These are phyloP conservation scores for Leavenworthia alabamica DNA, from an alignment of 345 rosid genomes.

Conservation along the genomic window DNA sequence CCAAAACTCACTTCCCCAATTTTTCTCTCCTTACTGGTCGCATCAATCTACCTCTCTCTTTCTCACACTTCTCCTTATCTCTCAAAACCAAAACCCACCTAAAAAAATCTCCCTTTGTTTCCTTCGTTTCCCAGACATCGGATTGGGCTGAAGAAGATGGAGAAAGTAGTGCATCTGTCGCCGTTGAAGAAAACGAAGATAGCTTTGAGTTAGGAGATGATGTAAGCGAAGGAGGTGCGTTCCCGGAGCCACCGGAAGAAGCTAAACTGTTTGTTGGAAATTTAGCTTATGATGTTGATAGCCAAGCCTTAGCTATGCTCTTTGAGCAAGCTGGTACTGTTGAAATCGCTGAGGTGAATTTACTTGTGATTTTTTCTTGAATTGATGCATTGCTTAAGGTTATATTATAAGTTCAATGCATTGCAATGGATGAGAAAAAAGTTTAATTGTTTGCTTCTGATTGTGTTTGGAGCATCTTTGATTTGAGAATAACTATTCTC, in stretches of 20 bases:
- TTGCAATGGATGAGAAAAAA: constrained; percentile 6
- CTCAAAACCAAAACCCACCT: constrained; percentile 38
- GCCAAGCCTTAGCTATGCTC: constrained; percentile 70
- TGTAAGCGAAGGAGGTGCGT: constrained; percentile 12
- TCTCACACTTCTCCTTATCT: constrained; percentile 22
- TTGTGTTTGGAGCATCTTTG: neutral
- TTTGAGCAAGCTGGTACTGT: constrained; percentile 88
- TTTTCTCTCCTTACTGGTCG: constrained; percentile 33
- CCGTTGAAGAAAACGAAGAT: constrained; percentile 32
- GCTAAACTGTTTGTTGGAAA: constrained; percentile 87
- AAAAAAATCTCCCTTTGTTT: constrained; percentile 28
- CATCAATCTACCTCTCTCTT: constrained; percentile 34
- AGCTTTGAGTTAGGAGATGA: constrained; percentile 17
- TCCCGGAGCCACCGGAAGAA: constrained; percentile 62
- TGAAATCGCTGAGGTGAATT: constrained; percentile 80
- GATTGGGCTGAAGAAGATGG: constrained; percentile 43
- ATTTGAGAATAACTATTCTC: no score
- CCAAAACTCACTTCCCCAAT: constrained; percentile 32
- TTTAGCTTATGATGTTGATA: constrained; percentile 72
- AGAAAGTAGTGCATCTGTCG: constrained; percentile 30
- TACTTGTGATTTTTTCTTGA: neutral
- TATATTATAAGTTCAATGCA: no score
- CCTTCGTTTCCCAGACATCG: constrained; percentile 57
- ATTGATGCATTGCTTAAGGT: neutral
- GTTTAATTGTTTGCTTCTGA: neutral